Conservation (phyloP, 2,329 filamentous ascomycete species). For the Claviceps sorghi region DNA sequence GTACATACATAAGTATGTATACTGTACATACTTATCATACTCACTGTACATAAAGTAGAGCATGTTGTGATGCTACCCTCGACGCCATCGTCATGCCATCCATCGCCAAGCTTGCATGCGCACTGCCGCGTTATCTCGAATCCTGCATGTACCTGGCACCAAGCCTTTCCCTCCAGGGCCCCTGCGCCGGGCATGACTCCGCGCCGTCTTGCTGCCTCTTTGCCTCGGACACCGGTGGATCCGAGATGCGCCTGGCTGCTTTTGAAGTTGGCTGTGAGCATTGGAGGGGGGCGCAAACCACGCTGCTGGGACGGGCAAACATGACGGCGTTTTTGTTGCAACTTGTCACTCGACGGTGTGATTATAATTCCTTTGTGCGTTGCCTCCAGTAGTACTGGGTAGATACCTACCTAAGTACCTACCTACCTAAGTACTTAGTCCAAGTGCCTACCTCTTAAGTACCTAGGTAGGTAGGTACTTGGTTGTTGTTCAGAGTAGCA, state of each 20-base stretch:
- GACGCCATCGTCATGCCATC: not conserved
- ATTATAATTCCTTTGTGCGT: not conserved
- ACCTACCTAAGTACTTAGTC: no score
- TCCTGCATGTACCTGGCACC: not conserved
- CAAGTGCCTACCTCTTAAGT: no score
- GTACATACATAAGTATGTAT: not conserved
- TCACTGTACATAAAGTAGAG: no score
- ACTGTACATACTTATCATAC: no score
- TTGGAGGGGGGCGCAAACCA: not conserved
- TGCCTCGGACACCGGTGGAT: no score
- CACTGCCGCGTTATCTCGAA: not conserved
- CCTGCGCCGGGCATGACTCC: not conserved
- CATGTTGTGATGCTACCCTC: not conserved
- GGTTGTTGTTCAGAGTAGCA: no score
- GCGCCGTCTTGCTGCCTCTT: not conserved
- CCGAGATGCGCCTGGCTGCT: no score
- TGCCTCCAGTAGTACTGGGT: not conserved
- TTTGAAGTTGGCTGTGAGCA: not conserved
- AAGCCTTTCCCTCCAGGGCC: not conserved
- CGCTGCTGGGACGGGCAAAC: not conserved
- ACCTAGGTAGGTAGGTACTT: no score
- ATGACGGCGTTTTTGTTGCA: not conserved
- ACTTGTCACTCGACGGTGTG: not conserved
- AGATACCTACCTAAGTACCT: no score
- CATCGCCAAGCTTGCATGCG: not conserved